phyloP scores from a whole-genome alignment of 441 rosid species.

The Cnidoscolus chayamansa region DNA sequence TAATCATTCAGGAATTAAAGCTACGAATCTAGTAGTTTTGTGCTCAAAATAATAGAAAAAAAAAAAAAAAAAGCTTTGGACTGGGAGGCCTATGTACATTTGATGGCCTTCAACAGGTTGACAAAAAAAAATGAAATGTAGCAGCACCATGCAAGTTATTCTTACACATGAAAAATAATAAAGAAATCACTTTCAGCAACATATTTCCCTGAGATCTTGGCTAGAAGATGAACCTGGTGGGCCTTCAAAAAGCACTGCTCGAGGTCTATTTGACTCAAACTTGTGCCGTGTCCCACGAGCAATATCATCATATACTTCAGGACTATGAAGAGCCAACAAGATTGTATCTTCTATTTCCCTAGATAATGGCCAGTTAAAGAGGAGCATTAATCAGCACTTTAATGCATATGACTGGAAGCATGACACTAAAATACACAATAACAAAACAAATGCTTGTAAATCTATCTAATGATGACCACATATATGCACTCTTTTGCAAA shows the following conservation, averaged over 20 bases:
- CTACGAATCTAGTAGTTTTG: not conserved
- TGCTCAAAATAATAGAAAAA: not conserved
- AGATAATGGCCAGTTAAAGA: conserved; percentile 22
- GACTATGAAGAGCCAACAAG: conserved; percentile 81
- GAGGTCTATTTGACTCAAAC: conserved; percentile 92
- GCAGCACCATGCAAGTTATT: not conserved
- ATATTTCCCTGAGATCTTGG: conserved; percentile 5
- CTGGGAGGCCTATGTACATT: not conserved
- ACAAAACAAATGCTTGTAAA: not conserved
- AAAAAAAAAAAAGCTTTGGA: not conserved
- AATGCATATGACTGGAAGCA: conserved; percentile 5
- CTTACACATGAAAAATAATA: not conserved
- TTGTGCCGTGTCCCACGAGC: conserved; percentile 82
- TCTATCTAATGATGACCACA: no score
- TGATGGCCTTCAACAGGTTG: conserved; percentile 12
- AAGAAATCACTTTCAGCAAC: not conserved
- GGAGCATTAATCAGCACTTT: conserved; percentile 10
- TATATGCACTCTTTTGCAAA: not conserved
- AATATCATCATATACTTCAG: conserved; percentile 82
- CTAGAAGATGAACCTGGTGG: conserved; percentile 69
- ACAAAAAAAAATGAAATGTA: not conserved
- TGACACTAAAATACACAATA: not conserved
- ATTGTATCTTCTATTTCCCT: conserved; percentile 95
- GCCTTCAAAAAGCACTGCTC: conserved; percentile 94
- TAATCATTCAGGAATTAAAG: not conserved